These are phyloP conservation scores for Fusarium robinianum DNA, from an alignment of 2,329 filamentous ascomycete species.

Conservation along the genomic window DNA sequence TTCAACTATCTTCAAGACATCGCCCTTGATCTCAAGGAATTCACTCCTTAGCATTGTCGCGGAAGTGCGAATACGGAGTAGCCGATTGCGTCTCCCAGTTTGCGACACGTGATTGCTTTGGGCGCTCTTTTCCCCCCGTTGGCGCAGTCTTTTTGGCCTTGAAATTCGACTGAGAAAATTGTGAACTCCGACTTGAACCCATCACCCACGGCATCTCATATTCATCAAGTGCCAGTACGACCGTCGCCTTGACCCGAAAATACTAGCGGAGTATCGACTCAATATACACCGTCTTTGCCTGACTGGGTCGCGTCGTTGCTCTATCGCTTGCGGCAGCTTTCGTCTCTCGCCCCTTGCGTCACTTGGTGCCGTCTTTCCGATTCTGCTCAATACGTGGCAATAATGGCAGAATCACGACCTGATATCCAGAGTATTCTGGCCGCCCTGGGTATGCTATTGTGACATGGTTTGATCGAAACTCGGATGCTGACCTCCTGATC, in stretches of 20 bases:
- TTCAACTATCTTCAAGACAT: conserved; percentile 24
- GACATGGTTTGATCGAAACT: conserved; percentile 7
- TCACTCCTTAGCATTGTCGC: conserved; percentile 15
- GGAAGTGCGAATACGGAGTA: conserved; percentile 15
- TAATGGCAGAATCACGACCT: conserved; percentile 36
- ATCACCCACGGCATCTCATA: conserved; percentile 13
- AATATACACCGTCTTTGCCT: no score
- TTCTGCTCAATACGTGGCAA: conserved; percentile 16
- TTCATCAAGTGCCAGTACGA: conserved; percentile 1
- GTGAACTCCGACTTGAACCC: conserved; percentile 21
- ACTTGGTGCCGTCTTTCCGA: conserved; percentile 1
- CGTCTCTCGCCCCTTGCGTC: not conserved
- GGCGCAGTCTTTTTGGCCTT: conserved; percentile 25
- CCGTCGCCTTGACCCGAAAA: conserved; percentile 9
- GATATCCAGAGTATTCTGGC: conserved; percentile 51
- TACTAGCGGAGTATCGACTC: not conserved
- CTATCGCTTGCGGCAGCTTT: conserved; percentile 14
- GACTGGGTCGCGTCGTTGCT: no score
- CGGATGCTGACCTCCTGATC: conserved; percentile 30
- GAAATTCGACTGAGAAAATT: conserved; percentile 26
- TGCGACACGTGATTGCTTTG: conserved; percentile 26
- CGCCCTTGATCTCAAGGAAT: conserved; percentile 19
- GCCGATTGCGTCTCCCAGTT: conserved; percentile 20
- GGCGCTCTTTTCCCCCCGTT: conserved; percentile 11
- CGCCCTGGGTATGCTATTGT: conserved; percentile 49